Evolutionary conservation across 352 stramenopile species (phyloP), one percentile per base, ranked within the genome.

Genomic region (Globisporangium cylindrosporum): DNA sequence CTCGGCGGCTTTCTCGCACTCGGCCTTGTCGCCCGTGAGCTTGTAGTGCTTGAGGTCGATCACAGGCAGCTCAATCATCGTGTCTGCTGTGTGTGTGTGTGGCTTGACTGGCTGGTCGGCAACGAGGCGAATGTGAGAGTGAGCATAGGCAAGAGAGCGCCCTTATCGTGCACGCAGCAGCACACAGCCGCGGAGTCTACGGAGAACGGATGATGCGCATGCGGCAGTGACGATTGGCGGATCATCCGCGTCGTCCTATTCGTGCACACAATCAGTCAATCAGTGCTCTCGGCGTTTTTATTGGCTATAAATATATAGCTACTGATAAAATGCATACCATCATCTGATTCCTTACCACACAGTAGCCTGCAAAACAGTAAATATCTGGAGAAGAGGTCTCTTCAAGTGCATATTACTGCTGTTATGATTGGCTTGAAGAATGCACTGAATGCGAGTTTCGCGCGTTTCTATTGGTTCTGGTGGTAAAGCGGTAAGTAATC

Each of bases 41-140:
- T 93, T 86, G 80, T 92, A 97, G 74, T 85, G 73, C 61, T 88
- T 75, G 60, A 97, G 74, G 78, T 95, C 86, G 68, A 97, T 84
- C 46, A 93, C 84, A 0, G 88, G 88, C 34, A 96, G 81, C 69
- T 94, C 79, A 59, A 90, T 88, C 81, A 91, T 91, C 8, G 48
- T 43, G 32, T 43, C 38, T 18, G 55, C 25, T 55, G 38, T 54
- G 59, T 66, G 20, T 43, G 59, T n/a, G 8, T 22, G 58, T 56
- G 59, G 41, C 41, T 48, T 20, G 22, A 25, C 57, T 59, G 59
- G 57, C 51, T 62, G 61, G 51, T 41, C 14, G 68, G 67, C 62
- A 38, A 59, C 49, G 9, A 61, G 48, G 65, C 41, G 9, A 72
- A 68, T 46, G 43, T 20, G 27, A 9, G 55, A 70, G 56, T 72